phyloP scores from a whole-genome alignment of 345 rosid species.

The Arabidopsis thaliana region TAIR10.1 NC_003075.7:1268501-1269000 shows the following conservation, averaged over 20 bases:
- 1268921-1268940: background rate
- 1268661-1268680: background rate
- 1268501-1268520: background rate
- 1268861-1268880: background rate
- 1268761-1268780: background rate
- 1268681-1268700: background rate
- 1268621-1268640: background rate
- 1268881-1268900: background rate
- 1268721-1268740: background rate
- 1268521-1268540: conserved; percentile 49
- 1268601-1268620: background rate
- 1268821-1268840: background rate
- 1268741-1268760: background rate
- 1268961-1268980: conserved; percentile 69
- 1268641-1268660: background rate
- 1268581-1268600: background rate
- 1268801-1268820: conserved; percentile 1
- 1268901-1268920: background rate
- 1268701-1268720: background rate
- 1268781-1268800: background rate
- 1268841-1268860: conserved; percentile 1
- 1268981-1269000: conserved; percentile 68
- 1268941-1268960: conserved; percentile 48
- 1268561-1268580: conserved; percentile 4
- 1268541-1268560: conserved; percentile 44